phyloP scores from a whole-genome alignment of 2,329 filamentous ascomycete species.

The Trichophyton simii region DNA sequence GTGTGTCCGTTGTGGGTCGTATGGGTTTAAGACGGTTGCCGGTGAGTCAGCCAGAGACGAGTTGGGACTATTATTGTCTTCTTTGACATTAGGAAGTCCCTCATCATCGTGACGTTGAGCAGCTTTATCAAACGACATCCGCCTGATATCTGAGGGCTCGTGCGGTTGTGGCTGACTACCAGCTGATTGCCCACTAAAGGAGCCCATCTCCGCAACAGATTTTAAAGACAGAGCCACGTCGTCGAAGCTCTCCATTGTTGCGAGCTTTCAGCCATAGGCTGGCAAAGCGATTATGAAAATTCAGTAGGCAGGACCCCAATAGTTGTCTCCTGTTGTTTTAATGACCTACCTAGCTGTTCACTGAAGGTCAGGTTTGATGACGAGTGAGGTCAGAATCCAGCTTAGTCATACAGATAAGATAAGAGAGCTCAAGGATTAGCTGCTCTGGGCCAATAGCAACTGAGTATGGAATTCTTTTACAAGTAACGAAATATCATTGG shows the following conservation, averaged over 20 bases:
- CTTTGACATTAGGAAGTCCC: neutral
- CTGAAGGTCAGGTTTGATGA: neutral
- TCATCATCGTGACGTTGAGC: neutral
- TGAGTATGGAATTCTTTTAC: no score
- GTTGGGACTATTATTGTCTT: neutral
- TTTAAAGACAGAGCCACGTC: conserved; percentile 23
- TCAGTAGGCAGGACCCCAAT: no score
- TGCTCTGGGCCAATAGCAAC: neutral
- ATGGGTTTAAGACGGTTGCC: neutral
- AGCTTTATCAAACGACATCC: conserved; percentile 6
- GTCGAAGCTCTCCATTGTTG: conserved; percentile 30
- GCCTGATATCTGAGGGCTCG: conserved; percentile 4
- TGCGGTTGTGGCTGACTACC: conserved; percentile 6
- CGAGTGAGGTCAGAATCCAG: neutral
- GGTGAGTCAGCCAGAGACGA: neutral
- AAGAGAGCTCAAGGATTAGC: neutral
- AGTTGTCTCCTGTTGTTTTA: no score
- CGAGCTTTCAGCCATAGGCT: neutral
- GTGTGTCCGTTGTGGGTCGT: neutral
- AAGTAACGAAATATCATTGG: no score
- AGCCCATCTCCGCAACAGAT: conserved; percentile 15
- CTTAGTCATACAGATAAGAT: neutral
- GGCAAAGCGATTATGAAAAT: neutral
- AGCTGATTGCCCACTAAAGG: conserved; percentile 15
- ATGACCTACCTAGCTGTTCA: no score